A percentile compares a stretch with the other conserved stretches of the same genome.
Conservation (phyloP, 2,329 filamentous ascomycete genomes). For the Penicillium sp. region DNA sequence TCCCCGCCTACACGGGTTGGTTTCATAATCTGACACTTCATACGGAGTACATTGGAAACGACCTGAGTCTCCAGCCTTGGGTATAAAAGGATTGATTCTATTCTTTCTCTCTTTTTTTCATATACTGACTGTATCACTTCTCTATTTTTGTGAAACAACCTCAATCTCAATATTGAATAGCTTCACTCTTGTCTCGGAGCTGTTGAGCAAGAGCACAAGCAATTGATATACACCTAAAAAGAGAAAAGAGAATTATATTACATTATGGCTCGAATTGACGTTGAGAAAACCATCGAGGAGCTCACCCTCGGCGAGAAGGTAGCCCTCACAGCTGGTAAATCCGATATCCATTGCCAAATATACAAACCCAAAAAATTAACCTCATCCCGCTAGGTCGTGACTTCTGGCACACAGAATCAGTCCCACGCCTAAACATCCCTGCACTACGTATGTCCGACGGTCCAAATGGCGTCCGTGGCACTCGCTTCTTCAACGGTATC, state of each 20-base stretch:
- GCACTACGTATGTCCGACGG: slow-evolving; percentile 68
- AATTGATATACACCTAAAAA: not conserved
- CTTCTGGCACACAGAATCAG: slow-evolving; percentile 68
- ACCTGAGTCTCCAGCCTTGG: not conserved
- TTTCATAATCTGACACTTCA: not conserved
- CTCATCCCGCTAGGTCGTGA: slow-evolving; percentile 44
- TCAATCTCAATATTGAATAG: not conserved
- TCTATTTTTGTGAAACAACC: not conserved
- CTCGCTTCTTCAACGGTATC: slow-evolving; percentile 66
- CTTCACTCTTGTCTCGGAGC: not conserved
- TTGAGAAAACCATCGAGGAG: slow-evolving; percentile 52
- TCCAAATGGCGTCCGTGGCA: slow-evolving; percentile 68
- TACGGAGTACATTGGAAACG: not conserved
- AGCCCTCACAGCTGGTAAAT: slow-evolving; percentile 38
- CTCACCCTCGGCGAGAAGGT: slow-evolving; percentile 62
- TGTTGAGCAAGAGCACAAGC: not conserved
- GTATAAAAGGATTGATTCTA: not conserved
- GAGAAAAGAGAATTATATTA: not conserved
- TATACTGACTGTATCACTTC: not conserved
- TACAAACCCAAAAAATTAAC: not conserved
- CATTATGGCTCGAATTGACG: slow-evolving; percentile 38
- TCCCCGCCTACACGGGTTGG: slow-evolving; percentile 3
- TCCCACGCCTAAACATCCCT: slow-evolving; percentile 63
- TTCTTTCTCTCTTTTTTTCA: not conserved
- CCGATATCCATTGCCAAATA: slow-evolving; percentile 7